A percentile compares a stretch with the other conserved stretches of the same genome.
Conservation (phyloP, 2,329 filamentous ascomycete species). For the Mollisia scopiformis region DNA sequence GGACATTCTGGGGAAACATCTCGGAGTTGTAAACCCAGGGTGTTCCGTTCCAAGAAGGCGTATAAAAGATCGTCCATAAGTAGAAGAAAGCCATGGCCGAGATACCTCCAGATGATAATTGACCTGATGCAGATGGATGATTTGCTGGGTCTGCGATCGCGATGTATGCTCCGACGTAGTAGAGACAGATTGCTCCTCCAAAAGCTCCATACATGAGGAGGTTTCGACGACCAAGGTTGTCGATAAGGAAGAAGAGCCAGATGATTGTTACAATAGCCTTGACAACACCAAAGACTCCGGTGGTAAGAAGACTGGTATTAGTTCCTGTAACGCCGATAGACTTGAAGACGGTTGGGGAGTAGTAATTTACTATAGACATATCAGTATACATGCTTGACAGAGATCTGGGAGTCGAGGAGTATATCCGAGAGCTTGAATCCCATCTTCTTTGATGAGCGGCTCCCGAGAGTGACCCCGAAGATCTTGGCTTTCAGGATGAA, state of each 20-base stretch:
- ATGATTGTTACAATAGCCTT: constrained; percentile 70
- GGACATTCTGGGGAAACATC: constrained; percentile 73
- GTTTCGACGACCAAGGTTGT: constrained; percentile 63
- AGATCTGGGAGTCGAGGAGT: too few relatives aligned
- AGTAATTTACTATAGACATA: too few relatives aligned
- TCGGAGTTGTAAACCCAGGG: constrained; percentile 78
- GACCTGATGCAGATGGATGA: constrained; percentile 31
- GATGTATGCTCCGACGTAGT: constrained; percentile 50
- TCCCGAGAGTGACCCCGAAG: too few relatives aligned
- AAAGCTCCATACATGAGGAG: constrained; percentile 67
- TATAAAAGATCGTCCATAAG: constrained; percentile 41
- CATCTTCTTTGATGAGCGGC: too few relatives aligned
- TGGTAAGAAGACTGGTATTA: constrained; percentile 63
- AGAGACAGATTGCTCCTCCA: constrained; percentile 65
- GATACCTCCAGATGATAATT: constrained; percentile 45
- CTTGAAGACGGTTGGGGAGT: constrained; percentile 69
- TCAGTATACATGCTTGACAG: too few relatives aligned
- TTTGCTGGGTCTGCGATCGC: constrained; percentile 40
- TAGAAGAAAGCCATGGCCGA: constrained; percentile 71
- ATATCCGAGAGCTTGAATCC: too few relatives aligned
- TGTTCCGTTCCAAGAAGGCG: constrained; percentile 66
- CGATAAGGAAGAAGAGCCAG: constrained; percentile 72
- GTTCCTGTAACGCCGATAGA: constrained; percentile 60
- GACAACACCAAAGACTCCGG: constrained; percentile 76
- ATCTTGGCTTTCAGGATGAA: too few relatives aligned